Percentiles rank a stretch among this genome's conserved stretches.
These are phyloP conservation scores for Pholiota conissans DNA, from an alignment of 768 basidiomycete genomes.

Conservation along the genomic window DNA sequence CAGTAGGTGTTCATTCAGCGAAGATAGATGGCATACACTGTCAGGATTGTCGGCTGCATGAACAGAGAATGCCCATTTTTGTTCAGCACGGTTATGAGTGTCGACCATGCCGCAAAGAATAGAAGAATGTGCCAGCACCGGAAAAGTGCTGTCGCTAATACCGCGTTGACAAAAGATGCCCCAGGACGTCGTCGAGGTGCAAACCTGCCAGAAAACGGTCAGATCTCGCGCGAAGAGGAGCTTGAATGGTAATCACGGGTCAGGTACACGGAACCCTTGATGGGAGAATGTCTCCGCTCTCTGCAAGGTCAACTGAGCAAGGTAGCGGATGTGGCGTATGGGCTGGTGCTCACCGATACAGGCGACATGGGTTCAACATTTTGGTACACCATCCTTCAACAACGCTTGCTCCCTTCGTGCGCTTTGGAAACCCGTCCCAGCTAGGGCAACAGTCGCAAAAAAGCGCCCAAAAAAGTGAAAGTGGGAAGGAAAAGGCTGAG, in stretches of 20 bases:
- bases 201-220: neutral
- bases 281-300: neutral
- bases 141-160: constrained; percentile 46
- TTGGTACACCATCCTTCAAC: neutral
- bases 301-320: neutral
- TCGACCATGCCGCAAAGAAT: constrained; percentile 65
- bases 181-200: neutral
- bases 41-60: constrained; percentile 58
- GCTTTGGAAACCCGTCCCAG: neutral
- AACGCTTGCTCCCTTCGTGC: neutral
- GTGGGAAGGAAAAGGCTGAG: neutral
- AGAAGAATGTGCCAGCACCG: constrained; percentile 70
- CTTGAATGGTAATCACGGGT: neutral
- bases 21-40: constrained; percentile 50
- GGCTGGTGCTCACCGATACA: neutral
- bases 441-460: neutral
- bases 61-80: constrained; percentile 39
- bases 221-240: neutral
- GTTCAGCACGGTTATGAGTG: constrained; percentile 55
- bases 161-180: constrained; percentile 37
- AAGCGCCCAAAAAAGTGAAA: neutral
- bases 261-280: neutral
- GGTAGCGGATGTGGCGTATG: neutral
- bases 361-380: neutral
- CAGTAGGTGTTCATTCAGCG: neutral